Base-by-base conservation (phyloP, 2,329 filamentous ascomycete species). In the Epichloe uncinata region DNA sequence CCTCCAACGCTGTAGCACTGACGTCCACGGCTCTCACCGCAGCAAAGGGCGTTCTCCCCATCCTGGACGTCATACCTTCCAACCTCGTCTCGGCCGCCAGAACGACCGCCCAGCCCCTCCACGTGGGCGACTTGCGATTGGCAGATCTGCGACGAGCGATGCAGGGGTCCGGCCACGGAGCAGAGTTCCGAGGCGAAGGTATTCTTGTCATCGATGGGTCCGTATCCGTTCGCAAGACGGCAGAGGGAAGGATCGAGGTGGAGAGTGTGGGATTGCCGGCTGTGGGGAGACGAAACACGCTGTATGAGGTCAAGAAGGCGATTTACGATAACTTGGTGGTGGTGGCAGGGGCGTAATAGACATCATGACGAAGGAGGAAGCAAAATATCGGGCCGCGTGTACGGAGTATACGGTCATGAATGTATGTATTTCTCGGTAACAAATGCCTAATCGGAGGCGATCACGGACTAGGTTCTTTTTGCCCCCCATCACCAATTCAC, bases 281-380 rank as follows among this genome's bases (percentile, higher is more conserved):
- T n/a, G 58, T 56, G 6, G 61, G 61, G n/a, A 57, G 61, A 52
- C 57, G 74, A 47, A 79, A 80, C 51, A 89, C 85, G 36, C 94
- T 96, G 62, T 87, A 88, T 61, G 86, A 86, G 48, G 91, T 97
- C 9, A 87, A 87, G 69, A 82, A 75, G 67, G 89, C 87, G 67
- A 94, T 98, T 56, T 98, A 98, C 64, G 87, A 95, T 57, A 90
- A 88, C 8, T 68, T 98, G 63, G 93, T 93, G 35, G 87, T 97
- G 52, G 90, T 98, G 56, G 84, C 85, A 15, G 87, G 86, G 43
- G 78, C 75, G 45, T 87, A 30, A 3, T 30, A 30, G 8, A 30
- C 1, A 30, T 9, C 26, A 9, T 30, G 26, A 4, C 26, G 8
- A 9, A 9, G 8, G 8, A 9, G 4, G 26, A 30, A 30, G 26